These are phyloP conservation scores for Taphrina flavorubra DNA, from an alignment of 1,139 yeast species.

Conservation along the genomic window DNA sequence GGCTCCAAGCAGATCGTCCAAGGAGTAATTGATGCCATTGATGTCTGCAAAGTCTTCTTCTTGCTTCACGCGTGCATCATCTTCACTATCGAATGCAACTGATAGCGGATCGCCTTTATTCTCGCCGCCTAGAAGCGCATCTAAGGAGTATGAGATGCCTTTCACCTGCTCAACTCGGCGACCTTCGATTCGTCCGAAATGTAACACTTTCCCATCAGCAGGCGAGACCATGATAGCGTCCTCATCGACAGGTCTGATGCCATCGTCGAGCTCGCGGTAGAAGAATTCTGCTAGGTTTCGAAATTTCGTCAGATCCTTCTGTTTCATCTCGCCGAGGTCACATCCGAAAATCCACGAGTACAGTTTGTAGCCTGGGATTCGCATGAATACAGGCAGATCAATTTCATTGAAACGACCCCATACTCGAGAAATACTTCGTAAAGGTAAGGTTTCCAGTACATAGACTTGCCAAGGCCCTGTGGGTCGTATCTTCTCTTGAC, in stretches of 20 bases:
- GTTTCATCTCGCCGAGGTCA: conserved; percentile 84
- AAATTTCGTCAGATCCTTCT: conserved; percentile 75
- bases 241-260: conserved; percentile 73
- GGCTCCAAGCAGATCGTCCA: conserved; percentile 60
- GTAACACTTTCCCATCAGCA: conserved; percentile 88
- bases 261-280: conserved; percentile 80
- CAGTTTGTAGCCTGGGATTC: conserved; percentile 79
- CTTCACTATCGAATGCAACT: conserved; percentile 47
- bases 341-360: conserved; percentile 86
- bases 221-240: conserved; percentile 76
- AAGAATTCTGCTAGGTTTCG: conserved; percentile 88
- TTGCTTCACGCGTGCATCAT: conserved; percentile 50
- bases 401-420: conserved; percentile 94
- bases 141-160: conserved; percentile 91
- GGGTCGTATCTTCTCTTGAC: conserved; percentile 44
- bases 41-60: conserved; percentile 78
- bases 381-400: conserved; percentile 83
- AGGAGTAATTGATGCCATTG: conserved; percentile 74
- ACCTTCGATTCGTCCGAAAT: conserved; percentile 76
- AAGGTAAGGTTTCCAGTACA: conserved; percentile 86
- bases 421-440: conserved; percentile 84
- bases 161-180: conserved; percentile 90
- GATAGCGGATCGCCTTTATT: conserved; percentile 46
- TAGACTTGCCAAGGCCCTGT: conserved; percentile 58
- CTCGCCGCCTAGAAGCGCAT: conserved; percentile 78